Evolutionary conservation across 129 eudicot species (phyloP).

Genomic region (Scalesia atractyloides): DNA sequence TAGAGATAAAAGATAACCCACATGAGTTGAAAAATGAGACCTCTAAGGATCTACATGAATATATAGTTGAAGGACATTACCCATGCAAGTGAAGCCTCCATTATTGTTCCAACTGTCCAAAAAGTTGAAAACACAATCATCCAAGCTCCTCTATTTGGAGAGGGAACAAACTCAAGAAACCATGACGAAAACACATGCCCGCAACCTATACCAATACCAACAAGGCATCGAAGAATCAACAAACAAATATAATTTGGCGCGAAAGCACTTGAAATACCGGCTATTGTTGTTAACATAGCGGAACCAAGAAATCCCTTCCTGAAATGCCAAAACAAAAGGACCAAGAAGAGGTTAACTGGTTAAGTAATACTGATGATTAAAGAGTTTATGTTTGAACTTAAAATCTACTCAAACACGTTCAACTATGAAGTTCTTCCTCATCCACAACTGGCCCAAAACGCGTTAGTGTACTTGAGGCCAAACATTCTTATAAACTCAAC

Average conservation of each 20-base stretch:
- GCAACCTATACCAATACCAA: conserved; percentile 80
- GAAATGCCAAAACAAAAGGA: conserved; percentile 24
- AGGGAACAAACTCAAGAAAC: conserved; percentile 83
- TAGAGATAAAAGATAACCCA: neutral
- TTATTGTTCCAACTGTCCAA: conserved; percentile 80
- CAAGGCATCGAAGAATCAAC: conserved; percentile 59
- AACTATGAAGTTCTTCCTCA: no score
- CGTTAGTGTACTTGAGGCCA: no score
- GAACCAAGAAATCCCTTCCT: conserved; percentile 79
- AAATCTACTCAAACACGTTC: neutral
- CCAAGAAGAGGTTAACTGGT: conserved; percentile 1
- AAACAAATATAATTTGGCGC: conserved; percentile 58
- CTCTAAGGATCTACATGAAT: neutral
- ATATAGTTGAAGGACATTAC: conserved; percentile 31
- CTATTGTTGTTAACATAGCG: conserved; percentile 49
- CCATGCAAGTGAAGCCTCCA: conserved; percentile 80
- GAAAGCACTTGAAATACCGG: conserved; percentile 65
- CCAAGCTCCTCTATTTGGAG: conserved; percentile 69
- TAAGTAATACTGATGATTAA: neutral
- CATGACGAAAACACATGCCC: conserved; percentile 73
- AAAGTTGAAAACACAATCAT: conserved; percentile 72
- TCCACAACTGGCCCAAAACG: no score
- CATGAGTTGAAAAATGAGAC: neutral
- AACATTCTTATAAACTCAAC: no score
- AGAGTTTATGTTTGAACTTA: neutral